These are phyloP conservation scores for Cylindrotheca fusiformis DNA, from an alignment of 108 stramenopile species.

Conservation along the genomic window DNA sequence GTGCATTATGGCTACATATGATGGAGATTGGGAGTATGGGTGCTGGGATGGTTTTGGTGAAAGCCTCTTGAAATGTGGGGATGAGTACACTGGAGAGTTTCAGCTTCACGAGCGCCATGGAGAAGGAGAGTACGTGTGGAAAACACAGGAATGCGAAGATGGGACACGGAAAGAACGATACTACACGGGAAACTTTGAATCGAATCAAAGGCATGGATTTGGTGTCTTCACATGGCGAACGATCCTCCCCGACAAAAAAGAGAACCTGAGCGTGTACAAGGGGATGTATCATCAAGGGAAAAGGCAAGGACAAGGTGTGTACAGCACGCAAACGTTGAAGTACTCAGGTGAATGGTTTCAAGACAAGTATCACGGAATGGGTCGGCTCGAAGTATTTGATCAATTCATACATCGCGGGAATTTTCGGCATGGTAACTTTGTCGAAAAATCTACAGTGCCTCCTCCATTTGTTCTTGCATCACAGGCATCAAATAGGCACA, in stretches of 20 bases:
- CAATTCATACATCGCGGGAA: background rate
- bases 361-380: conserved; percentile 7
- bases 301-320: conserved; percentile 8
- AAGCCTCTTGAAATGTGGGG: background rate
- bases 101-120: conserved; percentile 1
- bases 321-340: background rate
- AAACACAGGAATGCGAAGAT: background rate
- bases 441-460: background rate
- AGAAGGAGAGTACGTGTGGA: conserved; percentile 6
- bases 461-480: conserved; percentile 1
- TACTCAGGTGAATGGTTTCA: conserved; percentile 11
- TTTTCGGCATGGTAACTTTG: background rate
- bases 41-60: conserved; percentile 5
- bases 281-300: conserved; percentile 4
- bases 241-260: background rate
- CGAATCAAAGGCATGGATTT: conserved; percentile 10
- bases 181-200: conserved; percentile 4
- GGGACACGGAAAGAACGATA: conserved; percentile 1
- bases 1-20: background rate
- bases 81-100: conserved; percentile 2
- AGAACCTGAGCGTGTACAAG: conserved; percentile 2
- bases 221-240: conserved; percentile 10
- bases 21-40: conserved; percentile 10
- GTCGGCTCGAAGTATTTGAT: conserved; percentile 1
- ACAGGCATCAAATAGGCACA: background rate